Evolutionary conservation across 805 yeast genomes (phyloP), one percentile per base, ranked within the genome.

Genomic region (Saccharomyces kudriavzevii): DNA sequence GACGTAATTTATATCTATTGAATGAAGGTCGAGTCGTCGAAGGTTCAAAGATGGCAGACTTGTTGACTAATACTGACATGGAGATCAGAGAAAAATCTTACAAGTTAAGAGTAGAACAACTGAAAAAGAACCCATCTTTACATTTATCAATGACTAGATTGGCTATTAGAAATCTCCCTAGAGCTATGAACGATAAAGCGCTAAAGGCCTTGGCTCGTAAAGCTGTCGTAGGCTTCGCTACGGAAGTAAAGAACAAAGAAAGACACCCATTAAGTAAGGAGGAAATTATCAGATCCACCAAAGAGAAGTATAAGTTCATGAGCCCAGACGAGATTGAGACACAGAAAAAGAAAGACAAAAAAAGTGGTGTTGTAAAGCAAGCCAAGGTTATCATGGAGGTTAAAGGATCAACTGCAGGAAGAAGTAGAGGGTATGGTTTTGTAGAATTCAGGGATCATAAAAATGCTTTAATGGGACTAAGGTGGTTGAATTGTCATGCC

Each of bases 381-480:
- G 87, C 97, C 26, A 94, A 94, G 74, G 85, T 94, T 59, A 87
- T 94, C 57, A 87, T 82, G 77, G 99, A 94, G 72, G 87, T 89
- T 47, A 92, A 91, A 68, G 96, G 90, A 6, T 76, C 92, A 8
- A 85, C 85, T 26, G 71, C 77, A 28, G 99, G 99, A 53, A 80
- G 99, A 70, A 84, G 94, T 65, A 85, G 97, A 76, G 99, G 99
- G 56, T 94, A 92, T 65, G 99, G 99, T 58, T 92, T 94, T 77
- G 71, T 94, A 47, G 98, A 94, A 72, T 90, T 78, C 70, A 83
- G 90, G 71, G 96, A 91, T 70, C 99, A 94, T 70, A 87, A 86
- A 70, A 69, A 85, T 58, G 98, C 99, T 0, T 77, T 94, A 60
- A 91, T 90, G 97, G 97, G 96, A 1, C 79, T 94, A 53, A 83